These are phyloP conservation scores for Leccinum solheimii DNA, from an alignment of 1,284 basidiomycete species.

Conservation along the genomic window DNA sequence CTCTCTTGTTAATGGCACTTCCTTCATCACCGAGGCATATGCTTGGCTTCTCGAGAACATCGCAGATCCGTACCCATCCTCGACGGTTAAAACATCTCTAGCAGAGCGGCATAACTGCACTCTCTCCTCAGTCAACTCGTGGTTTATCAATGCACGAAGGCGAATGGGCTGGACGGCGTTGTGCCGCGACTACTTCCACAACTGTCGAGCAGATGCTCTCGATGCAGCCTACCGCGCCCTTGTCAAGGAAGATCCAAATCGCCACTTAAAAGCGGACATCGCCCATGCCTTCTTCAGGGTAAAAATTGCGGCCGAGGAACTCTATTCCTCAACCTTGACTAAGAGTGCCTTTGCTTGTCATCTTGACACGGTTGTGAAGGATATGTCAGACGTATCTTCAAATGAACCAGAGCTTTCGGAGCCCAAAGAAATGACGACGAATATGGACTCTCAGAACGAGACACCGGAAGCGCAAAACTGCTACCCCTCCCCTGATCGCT, in stretches of 20 bases:
- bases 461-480: not conserved
- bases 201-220: constrained; percentile 38
- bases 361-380: too few relatives aligned
- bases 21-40: constrained; percentile 38
- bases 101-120: constrained; percentile 24
- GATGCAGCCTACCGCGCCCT: constrained; percentile 42
- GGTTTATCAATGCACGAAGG: constrained; percentile 48
- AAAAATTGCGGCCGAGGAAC: too few relatives aligned
- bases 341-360: too few relatives aligned
- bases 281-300: constrained; percentile 6
- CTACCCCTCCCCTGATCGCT: not conserved
- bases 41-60: constrained; percentile 47
- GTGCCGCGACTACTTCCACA: constrained; percentile 37
- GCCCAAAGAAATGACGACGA: too few relatives aligned
- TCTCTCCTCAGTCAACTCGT: constrained; percentile 41
- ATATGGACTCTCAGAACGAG: not conserved
- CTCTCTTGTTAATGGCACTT: not conserved
- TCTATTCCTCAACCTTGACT: too few relatives aligned
- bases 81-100: constrained; percentile 32
- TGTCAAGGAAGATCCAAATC: constrained; percentile 27
- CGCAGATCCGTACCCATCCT: constrained; percentile 49
- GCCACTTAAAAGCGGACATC: not conserved
- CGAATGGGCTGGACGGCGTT: constrained; percentile 52
- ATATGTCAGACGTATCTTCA: too few relatives aligned
- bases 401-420: too few relatives aligned